Evolutionary conservation across 192 early-diverging fungal species (phyloP), one percentile per base, ranked within the genome.

Genomic region (Mortierella antarctica): DNA sequence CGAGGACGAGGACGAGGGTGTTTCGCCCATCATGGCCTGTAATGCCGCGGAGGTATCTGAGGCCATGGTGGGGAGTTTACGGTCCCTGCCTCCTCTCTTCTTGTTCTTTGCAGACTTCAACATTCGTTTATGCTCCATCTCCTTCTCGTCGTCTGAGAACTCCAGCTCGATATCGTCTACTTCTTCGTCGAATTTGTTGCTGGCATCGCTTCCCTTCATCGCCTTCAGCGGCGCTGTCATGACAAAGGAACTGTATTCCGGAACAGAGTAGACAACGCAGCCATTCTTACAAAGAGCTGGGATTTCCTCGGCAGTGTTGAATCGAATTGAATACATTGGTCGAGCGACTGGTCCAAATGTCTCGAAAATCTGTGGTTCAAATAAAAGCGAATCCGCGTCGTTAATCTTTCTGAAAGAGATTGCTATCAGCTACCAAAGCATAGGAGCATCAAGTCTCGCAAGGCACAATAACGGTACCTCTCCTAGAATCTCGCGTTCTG

Each of bases 91-190:
- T 6, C 49, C 79, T 72, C 68, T 74, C 71, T 68, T 74, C 60
- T 84, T 83, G 18, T 83, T 83, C 67, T 83, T 74, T 55, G 65
- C 68, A 47, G 84, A 83, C 64, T 90, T 89, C 17, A 84, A 46
- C 54, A 67, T 70, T 40, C 81, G 62, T 56, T 84, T 91, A 56
- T 88, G 82, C 53, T 89, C 86, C 61, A 73, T 70, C 73, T 99
- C 97, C 57, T 92, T 76, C 70, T 99, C 97, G 79, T 99, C 97
- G 81, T 99, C 97, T 14, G 96, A 97, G 77, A 98, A 99, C 70
- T 97, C 96, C 80, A 95, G 77, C 21, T 95, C 93, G 65, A 93
- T 64, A 3, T 91, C 94, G 41, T 71, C 90, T 0, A 94, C 86
- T 68, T 99, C 98, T 85, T 99, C 98, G 67, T 99, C 98, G 74